Evolutionary conservation across 306 rosid genomes (phyloP).

Genomic region (Dalbergia cochinchinensis): DNA sequence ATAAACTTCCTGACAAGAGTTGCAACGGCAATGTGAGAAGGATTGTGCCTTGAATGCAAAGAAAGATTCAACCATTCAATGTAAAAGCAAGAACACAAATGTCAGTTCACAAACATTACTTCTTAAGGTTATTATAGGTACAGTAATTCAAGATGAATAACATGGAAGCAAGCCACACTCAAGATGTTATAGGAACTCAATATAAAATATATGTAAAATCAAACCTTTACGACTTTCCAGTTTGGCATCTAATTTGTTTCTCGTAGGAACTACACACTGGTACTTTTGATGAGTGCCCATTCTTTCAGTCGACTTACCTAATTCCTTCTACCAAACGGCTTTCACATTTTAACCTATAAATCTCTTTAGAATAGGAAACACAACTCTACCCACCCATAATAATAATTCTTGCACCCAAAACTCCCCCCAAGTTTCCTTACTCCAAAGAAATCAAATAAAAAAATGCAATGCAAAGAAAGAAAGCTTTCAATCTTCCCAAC

Average conservation of each 20-base stretch:
- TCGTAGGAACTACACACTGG: background rate
- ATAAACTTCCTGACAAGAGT: slow-evolving; percentile 14
- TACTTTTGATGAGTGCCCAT: slow-evolving; percentile 14
- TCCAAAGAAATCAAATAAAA: background rate
- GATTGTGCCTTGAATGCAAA: background rate
- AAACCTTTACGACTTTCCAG: slow-evolving; percentile 19
- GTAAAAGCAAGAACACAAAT: slow-evolving; percentile 24
- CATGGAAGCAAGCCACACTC: slow-evolving; percentile 30
- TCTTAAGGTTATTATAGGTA: background rate
- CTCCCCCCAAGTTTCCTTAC: background rate
- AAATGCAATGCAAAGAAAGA: background rate
- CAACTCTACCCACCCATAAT: background rate
- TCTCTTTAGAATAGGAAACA: slow-evolving; percentile 25
- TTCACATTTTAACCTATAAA: slow-evolving; percentile 6
- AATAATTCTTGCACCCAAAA: slow-evolving; percentile 12
- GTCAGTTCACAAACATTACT: slow-evolving; percentile 21
- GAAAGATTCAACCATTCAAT: slow-evolving; percentile 21
- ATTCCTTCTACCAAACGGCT: background rate
- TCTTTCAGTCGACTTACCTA: slow-evolving; percentile 1
- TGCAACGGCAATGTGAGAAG: slow-evolving; percentile 20
- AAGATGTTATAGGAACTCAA: slow-evolving; percentile 20
- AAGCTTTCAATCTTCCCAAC: slow-evolving; percentile 13
- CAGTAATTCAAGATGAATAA: slow-evolving; percentile 32
- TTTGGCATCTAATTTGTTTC: slow-evolving; percentile 28
- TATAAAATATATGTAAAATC: slow-evolving; percentile 27